Percentiles rank a stretch among this genome's conserved stretches.
Conservation (phyloP, 139 green algal species). For the Tetradesmus lagerheimii region DNA sequence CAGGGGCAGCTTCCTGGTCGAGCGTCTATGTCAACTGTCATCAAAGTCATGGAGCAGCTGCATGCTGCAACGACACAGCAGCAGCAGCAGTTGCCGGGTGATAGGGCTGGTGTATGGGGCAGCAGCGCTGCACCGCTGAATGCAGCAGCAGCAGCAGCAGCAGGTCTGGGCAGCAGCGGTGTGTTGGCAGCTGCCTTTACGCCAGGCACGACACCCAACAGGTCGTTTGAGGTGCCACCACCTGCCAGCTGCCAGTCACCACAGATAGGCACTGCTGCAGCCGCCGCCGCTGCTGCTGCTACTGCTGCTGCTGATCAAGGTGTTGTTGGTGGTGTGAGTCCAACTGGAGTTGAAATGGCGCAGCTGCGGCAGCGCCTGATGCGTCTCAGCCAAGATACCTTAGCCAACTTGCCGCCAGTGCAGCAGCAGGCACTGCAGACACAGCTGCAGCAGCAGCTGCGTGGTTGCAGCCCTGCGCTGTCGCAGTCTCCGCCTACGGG, state of each 20-base stretch:
- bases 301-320: background rate
- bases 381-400: conserved; percentile 31
- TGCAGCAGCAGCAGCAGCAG: conserved; percentile 12
- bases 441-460: conserved; percentile 10
- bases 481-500: background rate
- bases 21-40: background rate
- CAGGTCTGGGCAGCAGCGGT: background rate
- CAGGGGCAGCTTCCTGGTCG: conserved; percentile 16
- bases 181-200: background rate
- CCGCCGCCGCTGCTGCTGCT: background rate
- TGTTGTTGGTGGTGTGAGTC: background rate
- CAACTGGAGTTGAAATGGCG: background rate
- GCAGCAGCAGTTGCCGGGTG: background rate
- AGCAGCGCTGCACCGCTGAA: background rate
- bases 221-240: conserved; percentile 15
- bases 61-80: conserved; percentile 17
- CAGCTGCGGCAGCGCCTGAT: conserved; percentile 14
- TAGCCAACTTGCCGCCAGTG: background rate
- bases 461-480: background rate
- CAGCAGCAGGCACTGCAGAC: background rate
- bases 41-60: conserved; percentile 24
- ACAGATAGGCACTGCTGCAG: background rate
- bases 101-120: too few species aligned
- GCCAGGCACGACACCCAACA: background rate
- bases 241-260: conserved; percentile 29